Conservation (phyloP, 352 stramenopile genomes). For the Phytophthora fragariae region DNA sequence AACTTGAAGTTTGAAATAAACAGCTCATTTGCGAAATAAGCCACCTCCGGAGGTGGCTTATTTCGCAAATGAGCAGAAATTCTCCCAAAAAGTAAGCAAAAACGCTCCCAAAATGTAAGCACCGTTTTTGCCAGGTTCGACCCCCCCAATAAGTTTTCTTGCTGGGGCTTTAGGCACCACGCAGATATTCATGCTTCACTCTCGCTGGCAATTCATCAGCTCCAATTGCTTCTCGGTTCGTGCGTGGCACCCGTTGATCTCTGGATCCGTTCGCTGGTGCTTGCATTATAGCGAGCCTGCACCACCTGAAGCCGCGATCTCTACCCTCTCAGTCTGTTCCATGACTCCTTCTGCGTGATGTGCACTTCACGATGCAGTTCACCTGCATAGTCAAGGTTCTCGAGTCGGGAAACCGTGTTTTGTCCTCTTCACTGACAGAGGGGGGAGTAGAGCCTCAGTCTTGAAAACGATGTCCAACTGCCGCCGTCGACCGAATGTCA, state of each 20-base stretch:
- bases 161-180: no score
- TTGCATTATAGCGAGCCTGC: not conserved
- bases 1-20: no score
- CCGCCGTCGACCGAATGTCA: constrained; percentile 26
- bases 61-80: no score
- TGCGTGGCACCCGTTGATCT: constrained; percentile 19
- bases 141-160: no score
- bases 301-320: constrained; percentile 20
- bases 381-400: constrained; percentile 2
- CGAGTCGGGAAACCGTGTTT: not conserved
- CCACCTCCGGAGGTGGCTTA: no score
- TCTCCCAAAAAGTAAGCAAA: no score
- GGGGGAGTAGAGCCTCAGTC: constrained; percentile 8
- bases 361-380: not conserved
- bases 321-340: constrained; percentile 17
- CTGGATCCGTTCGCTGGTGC: constrained; percentile 7
- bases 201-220: no score
- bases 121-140: no score
- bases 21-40: no score
- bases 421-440: not conserved
- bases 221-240: not conserved
- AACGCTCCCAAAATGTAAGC: no score
- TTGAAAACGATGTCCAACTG: constrained; percentile 38
- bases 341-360: constrained; percentile 13
- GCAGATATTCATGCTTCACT: no score